phyloP scores from a whole-genome alignment of 1,284 basidiomycete species.

The Phlebopus sp. region DNA sequence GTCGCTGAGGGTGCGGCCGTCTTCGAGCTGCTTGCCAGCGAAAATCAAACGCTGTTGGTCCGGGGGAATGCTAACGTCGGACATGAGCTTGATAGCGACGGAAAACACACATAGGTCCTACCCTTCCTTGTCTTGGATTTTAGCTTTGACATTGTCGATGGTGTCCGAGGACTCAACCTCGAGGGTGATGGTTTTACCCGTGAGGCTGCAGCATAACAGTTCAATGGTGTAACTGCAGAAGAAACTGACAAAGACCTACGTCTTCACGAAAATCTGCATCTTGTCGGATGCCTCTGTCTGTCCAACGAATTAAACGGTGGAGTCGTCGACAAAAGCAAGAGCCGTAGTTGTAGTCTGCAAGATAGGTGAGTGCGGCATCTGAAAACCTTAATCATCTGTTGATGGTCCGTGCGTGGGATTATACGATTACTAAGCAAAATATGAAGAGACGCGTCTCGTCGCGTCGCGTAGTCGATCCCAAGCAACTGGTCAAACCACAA shows the following conservation, averaged over 20 bases:
- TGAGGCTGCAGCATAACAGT: slow-evolving; percentile 60
- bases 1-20: slow-evolving; percentile 86
- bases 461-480: slow-evolving; percentile 21
- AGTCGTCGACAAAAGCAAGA: slow-evolving; percentile 82
- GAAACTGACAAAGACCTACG: slow-evolving; percentile 47
- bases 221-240: background rate
- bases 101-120: slow-evolving; percentile 34
- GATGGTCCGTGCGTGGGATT: slow-evolving; percentile 45
- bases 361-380: slow-evolving; percentile 15
- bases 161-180: slow-evolving; percentile 97
- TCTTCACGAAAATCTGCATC: slow-evolving; percentile 97
- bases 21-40: slow-evolving; percentile 97
- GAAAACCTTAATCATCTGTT: slow-evolving; percentile 34
- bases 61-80: slow-evolving; percentile 70
- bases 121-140: slow-evolving; percentile 97
- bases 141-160: slow-evolving; percentile 97
- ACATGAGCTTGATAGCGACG: slow-evolving; percentile 8
- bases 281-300: slow-evolving; percentile 69
- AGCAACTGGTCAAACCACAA: background rate
- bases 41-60: slow-evolving; percentile 99
- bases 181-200: slow-evolving; percentile 98
- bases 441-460: slow-evolving; percentile 17
- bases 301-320: slow-evolving; percentile 83
- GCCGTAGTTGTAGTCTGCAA: slow-evolving; percentile 30
- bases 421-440: slow-evolving; percentile 12